Evolutionary conservation across 2,329 filamentous ascomycete species (phyloP).

Genomic region (Sordariomycetes sp.): DNA sequence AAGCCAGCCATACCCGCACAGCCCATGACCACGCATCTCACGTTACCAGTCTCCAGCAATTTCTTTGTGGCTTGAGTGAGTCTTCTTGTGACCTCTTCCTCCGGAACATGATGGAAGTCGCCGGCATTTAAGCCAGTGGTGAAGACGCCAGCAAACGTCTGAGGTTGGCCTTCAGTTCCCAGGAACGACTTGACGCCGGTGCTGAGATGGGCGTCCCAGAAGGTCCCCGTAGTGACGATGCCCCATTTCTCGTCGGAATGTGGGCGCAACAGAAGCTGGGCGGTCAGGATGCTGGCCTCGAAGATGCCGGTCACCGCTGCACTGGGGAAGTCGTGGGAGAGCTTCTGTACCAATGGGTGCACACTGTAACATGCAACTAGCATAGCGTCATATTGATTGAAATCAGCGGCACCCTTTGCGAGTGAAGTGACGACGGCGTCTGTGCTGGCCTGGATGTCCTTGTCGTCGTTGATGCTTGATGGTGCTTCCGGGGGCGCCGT

Average conservation of each 20-base stretch:
- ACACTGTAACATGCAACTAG: constrained; percentile 84
- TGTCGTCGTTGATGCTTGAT: constrained; percentile 67
- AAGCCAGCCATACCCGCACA: constrained; percentile 89
- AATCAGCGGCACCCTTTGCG: constrained; percentile 22
- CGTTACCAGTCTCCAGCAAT: constrained; percentile 46
- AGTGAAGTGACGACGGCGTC: constrained; percentile 51
- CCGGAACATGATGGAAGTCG: constrained; percentile 65
- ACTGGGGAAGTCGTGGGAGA: constrained; percentile 21
- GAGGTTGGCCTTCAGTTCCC: constrained; percentile 30
- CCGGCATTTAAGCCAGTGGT: constrained; percentile 74
- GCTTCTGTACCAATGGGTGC: constrained; percentile 61
- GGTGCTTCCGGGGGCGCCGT: constrained; percentile 56
- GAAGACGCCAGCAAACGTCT: constrained; percentile 67
- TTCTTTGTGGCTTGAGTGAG: constrained; percentile 62
- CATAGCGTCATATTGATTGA: constrained; percentile 58
- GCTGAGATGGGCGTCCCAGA: constrained; percentile 68
- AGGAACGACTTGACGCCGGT: constrained; percentile 57
- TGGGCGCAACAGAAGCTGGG: constrained; percentile 31
- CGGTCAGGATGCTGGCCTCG: constrained; percentile 65
- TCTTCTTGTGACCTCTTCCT: constrained; percentile 52
- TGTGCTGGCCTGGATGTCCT: constrained; percentile 57
- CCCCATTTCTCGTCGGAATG: constrained; percentile 52
- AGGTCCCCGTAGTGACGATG: constrained; percentile 79
- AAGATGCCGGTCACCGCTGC: constrained; percentile 57
- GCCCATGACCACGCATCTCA: constrained; percentile 69